Evolutionary conservation across 257 asterid genomes (phyloP).

Genomic region (Henckelia pumila): DNA sequence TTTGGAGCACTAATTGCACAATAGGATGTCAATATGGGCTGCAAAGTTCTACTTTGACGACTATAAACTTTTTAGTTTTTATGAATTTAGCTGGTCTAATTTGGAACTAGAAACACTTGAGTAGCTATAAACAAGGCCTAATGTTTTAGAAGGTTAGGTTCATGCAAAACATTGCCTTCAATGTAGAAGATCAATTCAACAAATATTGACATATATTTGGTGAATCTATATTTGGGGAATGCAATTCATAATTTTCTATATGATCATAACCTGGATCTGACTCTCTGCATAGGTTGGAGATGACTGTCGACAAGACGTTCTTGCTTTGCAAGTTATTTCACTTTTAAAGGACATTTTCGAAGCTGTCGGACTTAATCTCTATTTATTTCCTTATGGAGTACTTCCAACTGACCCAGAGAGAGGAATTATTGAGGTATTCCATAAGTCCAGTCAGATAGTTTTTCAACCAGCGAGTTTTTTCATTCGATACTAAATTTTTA

Average conservation of each 20-base stretch:
- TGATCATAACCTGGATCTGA: conserved; percentile 31
- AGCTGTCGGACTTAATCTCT: conserved; percentile 84
- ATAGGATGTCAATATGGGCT: not conserved
- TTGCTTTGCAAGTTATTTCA: conserved; percentile 97
- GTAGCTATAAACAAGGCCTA: not conserved
- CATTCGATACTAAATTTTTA: not conserved
- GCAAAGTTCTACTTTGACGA: not conserved
- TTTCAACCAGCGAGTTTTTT: not conserved
- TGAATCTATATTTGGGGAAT: not conserved
- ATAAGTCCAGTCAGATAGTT: not conserved
- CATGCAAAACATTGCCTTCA: no score
- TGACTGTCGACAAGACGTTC: conserved; percentile 98
- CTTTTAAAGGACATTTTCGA: conserved; percentile 90
- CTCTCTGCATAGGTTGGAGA: conserved; percentile 78
- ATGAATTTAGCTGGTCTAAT: not conserved
- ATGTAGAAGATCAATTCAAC: not conserved
- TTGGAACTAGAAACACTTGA: not conserved
- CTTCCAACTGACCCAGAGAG: conserved; percentile 97
- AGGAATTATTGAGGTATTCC: conserved; percentile 92
- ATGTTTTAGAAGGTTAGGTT: not conserved
- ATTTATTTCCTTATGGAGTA: conserved; percentile 93
- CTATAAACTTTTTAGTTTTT: not conserved
- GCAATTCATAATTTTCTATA: conserved; percentile 4
- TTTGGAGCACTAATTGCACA: not conserved
- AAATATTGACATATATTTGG: not conserved